phyloP scores from a whole-genome alignment of 225 moss, liverwort and hornwort genomes.

The Lunularia cruciata region DNA sequence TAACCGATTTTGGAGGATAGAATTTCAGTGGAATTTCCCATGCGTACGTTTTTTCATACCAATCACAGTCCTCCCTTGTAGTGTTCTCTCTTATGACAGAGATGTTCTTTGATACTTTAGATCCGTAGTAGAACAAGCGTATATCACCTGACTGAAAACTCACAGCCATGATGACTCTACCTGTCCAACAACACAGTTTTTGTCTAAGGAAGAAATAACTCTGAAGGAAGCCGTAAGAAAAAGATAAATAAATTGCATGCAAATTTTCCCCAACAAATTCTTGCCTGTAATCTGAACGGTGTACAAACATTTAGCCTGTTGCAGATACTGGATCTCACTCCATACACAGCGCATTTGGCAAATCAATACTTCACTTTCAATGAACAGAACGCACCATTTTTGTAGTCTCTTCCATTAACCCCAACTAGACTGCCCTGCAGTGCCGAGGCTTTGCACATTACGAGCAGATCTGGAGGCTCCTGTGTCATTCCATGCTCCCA shows the following conservation, averaged over 20 bases:
- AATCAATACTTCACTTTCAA: background rate
- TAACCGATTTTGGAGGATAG: conserved; percentile 52
- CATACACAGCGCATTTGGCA: background rate
- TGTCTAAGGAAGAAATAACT: background rate
- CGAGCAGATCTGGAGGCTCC: conserved; percentile 73
- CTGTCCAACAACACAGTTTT: conserved; percentile 47
- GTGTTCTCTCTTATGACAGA: conserved; percentile 22
- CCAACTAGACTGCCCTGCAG: conserved; percentile 28
- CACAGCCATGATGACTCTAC: conserved; percentile 78
- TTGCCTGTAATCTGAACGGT: too few relatives aligned
- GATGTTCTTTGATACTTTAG: conserved; percentile 36
- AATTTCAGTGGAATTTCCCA: conserved; percentile 79
- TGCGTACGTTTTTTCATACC: conserved; percentile 59
- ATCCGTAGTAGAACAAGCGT: conserved; percentile 80
- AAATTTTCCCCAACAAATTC: background rate
- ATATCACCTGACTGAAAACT: conserved; percentile 71
- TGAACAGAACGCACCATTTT: conserved; percentile 16
- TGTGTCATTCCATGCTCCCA: conserved; percentile 93
- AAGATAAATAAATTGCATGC: background rate
- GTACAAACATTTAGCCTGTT: background rate
- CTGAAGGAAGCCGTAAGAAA: background rate
- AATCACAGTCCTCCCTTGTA: conserved; percentile 40
- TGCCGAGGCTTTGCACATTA: conserved; percentile 66
- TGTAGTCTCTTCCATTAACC: conserved; percentile 11
- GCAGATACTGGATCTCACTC: background rate